A percentile compares a stretch with the other conserved stretches of the same genome.
These are phyloP conservation scores for Brassica napus DNA, from an alignment of 345 rosid genomes.

Conservation along the genomic window DNA sequence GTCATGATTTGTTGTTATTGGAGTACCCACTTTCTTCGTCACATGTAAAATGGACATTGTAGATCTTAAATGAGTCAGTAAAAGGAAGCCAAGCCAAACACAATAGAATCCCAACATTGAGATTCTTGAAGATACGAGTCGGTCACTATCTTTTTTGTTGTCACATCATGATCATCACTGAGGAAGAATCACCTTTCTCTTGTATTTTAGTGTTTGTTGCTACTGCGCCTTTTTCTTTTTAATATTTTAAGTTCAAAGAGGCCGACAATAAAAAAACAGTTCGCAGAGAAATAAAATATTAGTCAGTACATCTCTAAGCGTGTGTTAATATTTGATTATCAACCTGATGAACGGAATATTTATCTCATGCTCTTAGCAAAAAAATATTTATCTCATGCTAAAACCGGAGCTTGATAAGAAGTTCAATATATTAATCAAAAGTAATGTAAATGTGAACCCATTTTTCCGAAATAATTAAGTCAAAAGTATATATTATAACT, in stretches of 20 bases:
- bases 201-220: not conserved
- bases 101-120: not conserved
- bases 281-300: not conserved
- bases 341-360: not conserved
- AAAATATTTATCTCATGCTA: not conserved
- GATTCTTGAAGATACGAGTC: constrained; percentile 4
- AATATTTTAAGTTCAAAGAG: not conserved
- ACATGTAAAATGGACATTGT: constrained; percentile 20
- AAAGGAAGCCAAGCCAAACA: constrained; percentile 13
- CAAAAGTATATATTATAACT: not conserved
- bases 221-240: not conserved
- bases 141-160: constrained; percentile 12
- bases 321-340: constrained; percentile 18
- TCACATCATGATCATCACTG: constrained; percentile 1
- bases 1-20: constrained; percentile 1
- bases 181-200: not conserved
- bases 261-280: not conserved
- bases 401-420: not conserved
- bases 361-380: not conserved
- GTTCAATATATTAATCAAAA: not conserved
- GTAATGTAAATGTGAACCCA: not conserved
- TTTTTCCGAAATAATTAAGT: not conserved
- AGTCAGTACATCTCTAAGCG: not conserved
- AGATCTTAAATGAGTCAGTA: constrained; percentile 19
- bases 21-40: constrained; percentile 2